Evolutionary conservation across 2,329 filamentous ascomycete genomes (phyloP), one percentile per base, ranked within the genome.

Genomic region (Drechslerella coelobrocha): DNA sequence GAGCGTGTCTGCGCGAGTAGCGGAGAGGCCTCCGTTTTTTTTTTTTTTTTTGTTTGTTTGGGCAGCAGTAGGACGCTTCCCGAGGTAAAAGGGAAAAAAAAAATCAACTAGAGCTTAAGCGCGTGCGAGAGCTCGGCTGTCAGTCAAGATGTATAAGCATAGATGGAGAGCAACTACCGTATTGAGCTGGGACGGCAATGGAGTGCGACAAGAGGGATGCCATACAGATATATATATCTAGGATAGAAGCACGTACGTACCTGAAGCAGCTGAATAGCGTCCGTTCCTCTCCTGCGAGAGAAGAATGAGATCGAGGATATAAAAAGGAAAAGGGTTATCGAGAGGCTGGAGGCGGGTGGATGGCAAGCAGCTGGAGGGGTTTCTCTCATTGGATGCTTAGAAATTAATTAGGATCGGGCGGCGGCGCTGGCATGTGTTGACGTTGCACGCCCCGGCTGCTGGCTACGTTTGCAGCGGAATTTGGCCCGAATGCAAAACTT

Each of bases 1-100:
- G 41, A 19, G 17, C 19, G 65, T 57, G 57, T 57, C 56, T n/a
- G n/a, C n/a, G n/a, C 24, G 59, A 68, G 51, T 48, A 41, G 17
- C 19, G n/a, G n/a, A n/a, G n/a, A n/a, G n/a, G n/a, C n/a, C n/a
- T n/a, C n/a, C n/a, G n/a, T n/a, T n/a, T n/a, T n/a, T n/a, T n/a
- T n/a, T n/a, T n/a, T n/a, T n/a, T n/a, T 50, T 29, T 19, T 50
- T 34, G 21, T 23, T 7, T 7, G 41, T 45, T 45, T 21, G 48
- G n/a, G 4, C 3, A 14, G 17, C 3, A 3, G 34, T 10, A 39
- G 34, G 19, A 45, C 19, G 41, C 4, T 45, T 21, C 41, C 41
- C 41, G 41, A 45, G 41, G 41, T 45, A 45, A 45, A 45, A 17
- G n/a, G 19, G n/a, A 41, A 41, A 12, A 12, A 17, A 41, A 41